phyloP scores from a whole-genome alignment of 345 rosid genomes.

The Ailanthus altissimus region DNA sequence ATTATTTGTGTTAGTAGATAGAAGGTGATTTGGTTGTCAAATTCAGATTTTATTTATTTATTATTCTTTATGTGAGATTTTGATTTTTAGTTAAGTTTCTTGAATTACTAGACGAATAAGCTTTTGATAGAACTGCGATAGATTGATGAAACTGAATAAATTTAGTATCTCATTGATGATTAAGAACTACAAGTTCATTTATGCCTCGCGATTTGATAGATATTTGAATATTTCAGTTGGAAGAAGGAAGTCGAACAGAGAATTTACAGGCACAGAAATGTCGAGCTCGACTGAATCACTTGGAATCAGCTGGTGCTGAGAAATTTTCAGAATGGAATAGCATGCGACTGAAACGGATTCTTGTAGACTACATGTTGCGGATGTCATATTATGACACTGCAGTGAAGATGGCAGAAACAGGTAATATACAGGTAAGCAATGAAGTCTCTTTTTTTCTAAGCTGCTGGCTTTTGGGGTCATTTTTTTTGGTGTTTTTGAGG shows the following conservation, averaged over 20 bases:
- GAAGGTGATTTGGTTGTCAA: background rate
- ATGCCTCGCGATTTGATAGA: background rate
- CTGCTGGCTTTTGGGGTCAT: background rate
- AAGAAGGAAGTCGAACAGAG: constrained; percentile 80
- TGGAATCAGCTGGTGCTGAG: constrained; percentile 77
- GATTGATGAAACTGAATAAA: background rate
- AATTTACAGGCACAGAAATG: constrained; percentile 82
- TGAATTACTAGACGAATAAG: background rate
- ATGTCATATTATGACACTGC: constrained; percentile 91
- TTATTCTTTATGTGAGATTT: background rate
- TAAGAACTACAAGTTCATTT: constrained; percentile 1
- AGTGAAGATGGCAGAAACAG: constrained; percentile 66
- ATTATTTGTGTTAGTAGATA: background rate
- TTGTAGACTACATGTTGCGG: constrained; percentile 91
- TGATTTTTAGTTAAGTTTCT: background rate
- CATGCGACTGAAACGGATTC: constrained; percentile 73
- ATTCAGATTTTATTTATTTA: background rate
- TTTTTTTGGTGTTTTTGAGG: too few species aligned
- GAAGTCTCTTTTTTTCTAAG: constrained; percentile 2
- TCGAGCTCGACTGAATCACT: constrained; percentile 84
- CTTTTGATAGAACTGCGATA: background rate
- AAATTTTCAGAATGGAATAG: constrained; percentile 75
- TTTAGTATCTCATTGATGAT: background rate
- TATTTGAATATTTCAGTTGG: constrained; percentile 52
- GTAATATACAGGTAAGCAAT: constrained; percentile 62